phyloP scores from a whole-genome alignment of 1,284 basidiomycete species.

The Rhodotorula sp. region DNA sequence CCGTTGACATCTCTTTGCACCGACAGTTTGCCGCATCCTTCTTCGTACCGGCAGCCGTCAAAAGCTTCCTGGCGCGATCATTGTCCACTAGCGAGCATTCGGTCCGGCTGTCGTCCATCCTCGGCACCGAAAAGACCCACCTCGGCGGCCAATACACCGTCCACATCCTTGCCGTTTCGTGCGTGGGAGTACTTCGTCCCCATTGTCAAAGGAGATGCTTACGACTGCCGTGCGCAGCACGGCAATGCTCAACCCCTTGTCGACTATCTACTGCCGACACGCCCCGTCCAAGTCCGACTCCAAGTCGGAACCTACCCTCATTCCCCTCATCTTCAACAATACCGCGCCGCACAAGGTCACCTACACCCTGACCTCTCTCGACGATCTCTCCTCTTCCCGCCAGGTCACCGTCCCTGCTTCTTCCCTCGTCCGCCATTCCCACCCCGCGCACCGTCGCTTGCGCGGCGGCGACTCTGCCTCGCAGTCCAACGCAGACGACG shows the following conservation, averaged over 20 bases:
- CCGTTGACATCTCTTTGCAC: constrained; percentile 46
- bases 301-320: constrained; percentile 56
- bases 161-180: constrained; percentile 74
- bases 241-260: constrained; percentile 73
- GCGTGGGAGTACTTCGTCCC: too few species aligned
- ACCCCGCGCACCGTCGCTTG: constrained; percentile 54
- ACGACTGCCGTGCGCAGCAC: constrained; percentile 56
- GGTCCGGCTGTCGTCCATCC: constrained; percentile 51
- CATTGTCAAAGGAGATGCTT: too few species aligned
- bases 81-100: constrained; percentile 50
- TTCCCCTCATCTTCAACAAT: constrained; percentile 87
- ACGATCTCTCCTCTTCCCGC: constrained; percentile 49
- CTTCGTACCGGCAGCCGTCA: constrained; percentile 45
- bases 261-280: constrained; percentile 66
- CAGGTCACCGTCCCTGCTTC: constrained; percentile 42
- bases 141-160: constrained; percentile 86
- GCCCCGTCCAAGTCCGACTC: neutral
- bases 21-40: constrained; percentile 49
- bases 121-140: constrained; percentile 55
- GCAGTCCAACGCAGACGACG: constrained; percentile 32
- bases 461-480: constrained; percentile 60
- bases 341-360: constrained; percentile 71
- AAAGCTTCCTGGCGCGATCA: constrained; percentile 56
- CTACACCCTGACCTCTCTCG: constrained; percentile 75
- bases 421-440: constrained; percentile 19